A percentile compares a stretch with the other conserved stretches of the same genome.
phyloP scores from a whole-genome alignment of 2,329 filamentous ascomycete species.

The Exophiala bonariae region DNA sequence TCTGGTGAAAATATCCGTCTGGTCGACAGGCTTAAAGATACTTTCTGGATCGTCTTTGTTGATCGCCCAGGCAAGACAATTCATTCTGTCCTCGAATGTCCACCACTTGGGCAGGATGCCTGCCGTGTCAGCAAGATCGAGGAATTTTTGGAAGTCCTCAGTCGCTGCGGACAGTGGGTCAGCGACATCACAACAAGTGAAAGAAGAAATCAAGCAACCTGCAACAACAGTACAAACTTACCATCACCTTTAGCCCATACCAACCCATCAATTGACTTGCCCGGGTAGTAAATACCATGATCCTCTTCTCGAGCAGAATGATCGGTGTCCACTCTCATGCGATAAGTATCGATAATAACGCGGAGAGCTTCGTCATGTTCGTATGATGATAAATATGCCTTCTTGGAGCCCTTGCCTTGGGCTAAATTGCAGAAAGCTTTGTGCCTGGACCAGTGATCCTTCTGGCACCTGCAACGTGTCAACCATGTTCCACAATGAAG shows the following conservation, averaged over 20 bases:
- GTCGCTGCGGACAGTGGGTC: conserved; percentile 7
- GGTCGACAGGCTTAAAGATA: conserved; percentile 25
- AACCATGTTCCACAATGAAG: neutral
- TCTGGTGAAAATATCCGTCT: conserved; percentile 22
- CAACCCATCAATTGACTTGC: conserved; percentile 39
- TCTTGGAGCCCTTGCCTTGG: conserved; percentile 26
- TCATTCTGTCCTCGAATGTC: conserved; percentile 27
- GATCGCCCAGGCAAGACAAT: conserved; percentile 23
- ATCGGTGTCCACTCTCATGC: conserved; percentile 31
- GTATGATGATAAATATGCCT: conserved; percentile 27
- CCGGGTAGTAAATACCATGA: conserved; percentile 25
- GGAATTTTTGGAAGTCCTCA: conserved; percentile 40
- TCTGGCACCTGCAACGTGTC: conserved; percentile 26
- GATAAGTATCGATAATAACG: conserved; percentile 33
- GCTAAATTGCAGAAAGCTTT: conserved; percentile 28
- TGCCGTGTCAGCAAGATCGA: conserved; percentile 31
- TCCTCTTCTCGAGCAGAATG: conserved; percentile 29
- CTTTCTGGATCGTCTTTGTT: conserved; percentile 23
- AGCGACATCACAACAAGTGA: neutral
- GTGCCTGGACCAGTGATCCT: conserved; percentile 30
- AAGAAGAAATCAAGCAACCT: too few relatives aligned
- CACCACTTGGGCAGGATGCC: conserved; percentile 40
- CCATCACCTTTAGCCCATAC: conserved; percentile 27
- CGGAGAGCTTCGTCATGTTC: conserved; percentile 26
- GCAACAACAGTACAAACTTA: conserved; percentile 2